A percentile compares a stretch with the other conserved stretches of the same genome.
phyloP scores from a whole-genome alignment of 768 basidiomycete species.

The Chalciporus chontae region DNA sequence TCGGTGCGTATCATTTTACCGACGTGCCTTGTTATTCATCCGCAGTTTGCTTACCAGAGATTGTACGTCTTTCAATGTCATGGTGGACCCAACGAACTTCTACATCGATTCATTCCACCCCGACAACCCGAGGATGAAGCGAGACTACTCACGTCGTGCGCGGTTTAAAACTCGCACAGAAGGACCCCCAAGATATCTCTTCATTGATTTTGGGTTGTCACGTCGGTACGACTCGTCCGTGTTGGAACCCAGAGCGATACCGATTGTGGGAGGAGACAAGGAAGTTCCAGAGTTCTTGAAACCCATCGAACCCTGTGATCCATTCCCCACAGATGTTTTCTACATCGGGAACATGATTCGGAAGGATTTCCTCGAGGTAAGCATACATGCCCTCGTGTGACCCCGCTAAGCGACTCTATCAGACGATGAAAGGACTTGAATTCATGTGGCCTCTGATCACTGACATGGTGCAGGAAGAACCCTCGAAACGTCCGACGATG shows the following conservation, averaged over 20 bases:
- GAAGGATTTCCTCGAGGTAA: slow-evolving; percentile 30
- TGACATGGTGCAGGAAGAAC: slow-evolving; percentile 39
- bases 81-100: slow-evolving; percentile 19
- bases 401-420: neutral
- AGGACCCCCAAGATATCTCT: slow-evolving; percentile 6
- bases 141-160: no score
- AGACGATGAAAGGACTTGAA: slow-evolving; percentile 13
- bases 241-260: slow-evolving; percentile 25
- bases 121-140: no score
- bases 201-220: slow-evolving; percentile 33
- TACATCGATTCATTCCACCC: slow-evolving; percentile 5
- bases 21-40: no score
- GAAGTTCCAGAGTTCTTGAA: slow-evolving; percentile 36
- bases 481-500: slow-evolving; percentile 35
- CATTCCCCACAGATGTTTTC: slow-evolving; percentile 42
- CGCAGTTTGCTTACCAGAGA: slow-evolving; percentile 13
- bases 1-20: neutral
- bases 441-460: slow-evolving; percentile 34
- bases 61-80: slow-evolving; percentile 26
- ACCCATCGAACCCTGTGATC: slow-evolving; percentile 23
- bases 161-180: slow-evolving; percentile 20
- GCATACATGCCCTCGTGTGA: neutral
- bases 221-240: slow-evolving; percentile 15
- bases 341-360: slow-evolving; percentile 37
- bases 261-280: slow-evolving; percentile 39